These are phyloP conservation scores for Nakazawaea peltata DNA, from an alignment of 805 yeast genomes.

Conservation along the genomic window DNA sequence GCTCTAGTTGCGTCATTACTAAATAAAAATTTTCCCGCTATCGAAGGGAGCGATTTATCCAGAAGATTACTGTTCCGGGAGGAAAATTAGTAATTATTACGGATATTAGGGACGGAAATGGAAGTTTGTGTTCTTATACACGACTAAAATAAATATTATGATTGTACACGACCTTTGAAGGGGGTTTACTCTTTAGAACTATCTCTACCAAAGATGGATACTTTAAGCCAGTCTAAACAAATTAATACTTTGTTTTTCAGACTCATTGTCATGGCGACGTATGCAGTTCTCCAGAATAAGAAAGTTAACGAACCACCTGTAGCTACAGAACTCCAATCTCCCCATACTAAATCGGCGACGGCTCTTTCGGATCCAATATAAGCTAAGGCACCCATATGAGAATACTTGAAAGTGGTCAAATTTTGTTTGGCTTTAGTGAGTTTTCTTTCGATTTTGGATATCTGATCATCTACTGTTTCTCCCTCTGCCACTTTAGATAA, in stretches of 20 bases:
- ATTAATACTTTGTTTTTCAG: conserved; percentile 84
- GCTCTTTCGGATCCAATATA: conserved; percentile 92
- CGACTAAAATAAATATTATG: no score
- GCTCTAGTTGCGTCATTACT: no score
- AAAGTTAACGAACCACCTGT: conserved; percentile 83
- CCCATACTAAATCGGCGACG: conserved; percentile 81
- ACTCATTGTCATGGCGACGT: conserved; percentile 86
- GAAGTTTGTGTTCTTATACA: no score
- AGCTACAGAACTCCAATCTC: conserved; percentile 71
- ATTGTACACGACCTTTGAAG: no score
- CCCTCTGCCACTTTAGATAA: neutral
- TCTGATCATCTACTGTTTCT: conserved; percentile 23
- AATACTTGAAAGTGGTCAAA: conserved; percentile 62
- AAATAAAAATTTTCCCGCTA: no score
- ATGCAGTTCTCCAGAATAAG: conserved; percentile 92
- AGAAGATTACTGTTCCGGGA: no score
- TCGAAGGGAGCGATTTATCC: no score
- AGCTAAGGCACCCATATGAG: conserved; percentile 89
- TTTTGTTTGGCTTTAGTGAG: conserved; percentile 30
- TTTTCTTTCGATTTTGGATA: conserved; percentile 38
- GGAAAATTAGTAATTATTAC: no score
- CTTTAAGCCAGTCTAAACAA: conserved; percentile 83
- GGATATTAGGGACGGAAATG: no score
- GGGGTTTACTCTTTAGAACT: conserved; percentile 82
- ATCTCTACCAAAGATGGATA: conserved; percentile 86